Percentiles rank a stretch among this genome's conserved stretches.
Evolutionary conservation across 805 yeast genomes (phyloP).

Genomic region (Saturnispora silvae): DNA sequence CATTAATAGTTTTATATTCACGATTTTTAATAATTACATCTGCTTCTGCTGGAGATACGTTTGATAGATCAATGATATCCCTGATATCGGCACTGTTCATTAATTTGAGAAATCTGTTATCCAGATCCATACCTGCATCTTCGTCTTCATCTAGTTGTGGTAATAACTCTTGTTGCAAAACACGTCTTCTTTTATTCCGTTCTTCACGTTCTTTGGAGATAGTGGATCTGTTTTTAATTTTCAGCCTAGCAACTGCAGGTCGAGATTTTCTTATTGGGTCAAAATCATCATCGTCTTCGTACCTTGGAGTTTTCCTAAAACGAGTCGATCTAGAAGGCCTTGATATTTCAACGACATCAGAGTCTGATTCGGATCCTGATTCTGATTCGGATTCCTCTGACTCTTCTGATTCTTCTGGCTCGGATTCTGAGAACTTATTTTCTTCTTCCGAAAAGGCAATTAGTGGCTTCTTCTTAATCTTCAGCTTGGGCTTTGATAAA

Average conservation of each 20-base stretch:
- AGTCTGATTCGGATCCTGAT: not conserved
- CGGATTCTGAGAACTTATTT: conserved; percentile 5
- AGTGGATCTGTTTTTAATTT: not conserved
- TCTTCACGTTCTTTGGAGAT: not conserved
- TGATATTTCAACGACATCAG: conserved; percentile 1
- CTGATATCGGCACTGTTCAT: conserved; percentile 65
- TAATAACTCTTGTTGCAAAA: conserved; percentile 27
- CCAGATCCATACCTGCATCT: conserved; percentile 32
- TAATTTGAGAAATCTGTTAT: conserved; percentile 59
- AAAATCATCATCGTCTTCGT: conserved; percentile 40
- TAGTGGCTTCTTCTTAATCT: no score
- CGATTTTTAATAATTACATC: conserved; percentile 51
- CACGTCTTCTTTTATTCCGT: conserved; percentile 18
- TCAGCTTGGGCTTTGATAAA: conserved; percentile 1
- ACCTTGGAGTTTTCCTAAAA: conserved; percentile 19
- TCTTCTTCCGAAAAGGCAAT: no score
- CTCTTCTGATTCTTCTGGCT: conserved; percentile 4
- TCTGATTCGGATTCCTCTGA: conserved; percentile 8
- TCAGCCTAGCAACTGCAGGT: not conserved
- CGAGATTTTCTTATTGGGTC: conserved; percentile 10
- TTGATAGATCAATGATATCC: conserved; percentile 74
- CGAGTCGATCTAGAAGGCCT: conserved; percentile 10
- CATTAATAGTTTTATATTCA: conserved; percentile 55
- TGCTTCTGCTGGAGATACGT: conserved; percentile 58
- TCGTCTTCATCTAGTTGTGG: conserved; percentile 22